Conservation (phyloP, 371 early-diverging fungal genomes). For the Mycotypha africana region DNA sequence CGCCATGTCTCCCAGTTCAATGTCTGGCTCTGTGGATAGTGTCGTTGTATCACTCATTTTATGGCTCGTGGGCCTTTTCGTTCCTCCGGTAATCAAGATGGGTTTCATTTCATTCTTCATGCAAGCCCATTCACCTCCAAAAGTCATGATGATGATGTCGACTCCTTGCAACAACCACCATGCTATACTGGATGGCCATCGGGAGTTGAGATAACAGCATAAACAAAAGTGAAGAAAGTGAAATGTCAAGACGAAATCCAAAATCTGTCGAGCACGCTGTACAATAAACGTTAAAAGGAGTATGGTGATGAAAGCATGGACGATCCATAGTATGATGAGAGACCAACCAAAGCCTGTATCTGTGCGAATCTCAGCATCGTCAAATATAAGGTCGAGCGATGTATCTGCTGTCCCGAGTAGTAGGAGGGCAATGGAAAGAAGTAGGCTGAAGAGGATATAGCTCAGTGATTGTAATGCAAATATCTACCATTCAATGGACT, state of each 20-base stretch:
- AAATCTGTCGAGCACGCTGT: conserved; percentile 73
- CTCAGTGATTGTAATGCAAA: conserved; percentile 55
- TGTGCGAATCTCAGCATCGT: conserved; percentile 53
- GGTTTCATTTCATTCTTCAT: conserved; percentile 82
- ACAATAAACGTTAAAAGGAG: conserved; percentile 60
- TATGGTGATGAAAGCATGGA: conserved; percentile 51
- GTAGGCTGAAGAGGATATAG: conserved; percentile 56
- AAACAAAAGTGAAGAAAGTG: conserved; percentile 60
- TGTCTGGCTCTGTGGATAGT: too few species aligned
- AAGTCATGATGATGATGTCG: conserved; percentile 54
- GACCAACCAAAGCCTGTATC: conserved; percentile 76
- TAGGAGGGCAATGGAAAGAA: conserved; percentile 48
- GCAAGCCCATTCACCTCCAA: conserved; percentile 82
- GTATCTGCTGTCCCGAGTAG: conserved; percentile 55
- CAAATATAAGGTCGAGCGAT: conserved; percentile 65
- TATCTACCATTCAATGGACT: conserved; percentile 27
- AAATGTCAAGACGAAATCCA: conserved; percentile 78
- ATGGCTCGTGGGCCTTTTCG: too few species aligned
- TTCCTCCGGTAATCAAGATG: conserved; percentile 47
- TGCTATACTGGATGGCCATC: conserved; percentile 53
- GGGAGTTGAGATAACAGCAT: too few species aligned
- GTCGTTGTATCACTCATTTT: too few species aligned
- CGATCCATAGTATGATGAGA: conserved; percentile 58
- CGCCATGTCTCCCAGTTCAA: too few species aligned
- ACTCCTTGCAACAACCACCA: conserved; percentile 69